Evolutionary conservation across 176 grass and related monocot species (phyloP).

Genomic region (Aegilops sharonensis): DNA sequence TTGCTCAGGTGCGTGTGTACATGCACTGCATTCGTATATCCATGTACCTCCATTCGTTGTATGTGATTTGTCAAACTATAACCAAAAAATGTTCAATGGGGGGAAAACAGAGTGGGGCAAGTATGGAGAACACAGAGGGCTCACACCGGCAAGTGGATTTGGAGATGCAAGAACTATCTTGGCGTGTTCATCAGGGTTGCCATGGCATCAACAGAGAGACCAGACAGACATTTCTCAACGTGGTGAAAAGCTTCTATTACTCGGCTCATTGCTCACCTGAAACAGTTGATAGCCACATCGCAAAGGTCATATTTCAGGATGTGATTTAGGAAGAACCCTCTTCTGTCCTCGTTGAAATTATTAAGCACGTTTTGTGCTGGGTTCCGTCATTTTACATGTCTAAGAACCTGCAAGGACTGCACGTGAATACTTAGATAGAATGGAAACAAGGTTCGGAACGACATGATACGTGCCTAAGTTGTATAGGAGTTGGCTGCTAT

Average conservation of each 20-base stretch:
- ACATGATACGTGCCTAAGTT: too few species aligned
- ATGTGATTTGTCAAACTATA: neutral
- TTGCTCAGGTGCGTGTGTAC: slow-evolving; percentile 6
- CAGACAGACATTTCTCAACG: slow-evolving; percentile 23
- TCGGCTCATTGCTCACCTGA: too few species aligned
- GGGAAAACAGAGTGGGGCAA: neutral
- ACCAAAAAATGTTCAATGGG: neutral
- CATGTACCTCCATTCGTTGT: neutral
- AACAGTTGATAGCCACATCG: too few species aligned
- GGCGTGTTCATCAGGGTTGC: neutral
- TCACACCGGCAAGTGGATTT: neutral
- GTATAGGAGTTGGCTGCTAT: too few species aligned
- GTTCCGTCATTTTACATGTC: too few species aligned
- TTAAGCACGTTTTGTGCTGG: too few species aligned
- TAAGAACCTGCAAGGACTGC: too few species aligned
- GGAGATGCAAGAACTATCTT: slow-evolving; percentile 10
- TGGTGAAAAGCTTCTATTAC: slow-evolving; percentile 19
- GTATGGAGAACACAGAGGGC: neutral
- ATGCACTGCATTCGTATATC: neutral
- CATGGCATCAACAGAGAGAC: neutral
- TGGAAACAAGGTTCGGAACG: too few species aligned
- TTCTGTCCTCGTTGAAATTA: too few species aligned
- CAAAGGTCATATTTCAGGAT: too few species aligned
- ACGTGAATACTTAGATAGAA: too few species aligned
- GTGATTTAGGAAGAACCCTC: too few species aligned